A percentile compares a stretch with the other conserved stretches of the same genome.
Evolutionary conservation across 2,329 filamentous ascomycete genomes (phyloP).

Genomic region (Calonectria henricotiae): DNA sequence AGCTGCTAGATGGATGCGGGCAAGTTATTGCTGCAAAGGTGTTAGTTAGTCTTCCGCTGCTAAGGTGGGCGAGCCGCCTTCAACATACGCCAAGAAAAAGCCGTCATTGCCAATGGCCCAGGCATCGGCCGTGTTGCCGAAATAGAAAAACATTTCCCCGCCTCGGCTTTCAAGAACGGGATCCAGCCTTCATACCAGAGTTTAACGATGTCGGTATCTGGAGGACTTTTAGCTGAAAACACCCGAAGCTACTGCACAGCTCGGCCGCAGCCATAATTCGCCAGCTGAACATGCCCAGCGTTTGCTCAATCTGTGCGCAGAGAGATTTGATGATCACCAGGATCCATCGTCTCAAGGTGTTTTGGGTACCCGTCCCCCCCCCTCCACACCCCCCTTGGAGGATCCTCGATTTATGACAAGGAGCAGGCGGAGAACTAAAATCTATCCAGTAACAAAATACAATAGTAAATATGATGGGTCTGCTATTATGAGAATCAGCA

Average conservation of each 20-base stretch:
- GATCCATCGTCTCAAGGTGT: not conserved
- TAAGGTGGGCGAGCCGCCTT: not conserved
- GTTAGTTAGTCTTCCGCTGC: constrained; percentile 7
- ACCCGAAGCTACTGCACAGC: constrained; percentile 1
- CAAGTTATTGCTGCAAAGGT: constrained; percentile 29
- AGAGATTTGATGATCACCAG: not conserved
- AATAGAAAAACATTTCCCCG: constrained; percentile 36
- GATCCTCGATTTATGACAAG: not conserved
- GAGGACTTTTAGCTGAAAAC: constrained; percentile 14
- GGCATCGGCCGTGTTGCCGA: constrained; percentile 32
- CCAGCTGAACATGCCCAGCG: constrained; percentile 7
- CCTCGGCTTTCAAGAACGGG: too few relatives aligned
- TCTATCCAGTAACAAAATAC: too few relatives aligned
- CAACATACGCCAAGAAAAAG: constrained; percentile 36
- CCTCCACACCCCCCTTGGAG: not conserved
- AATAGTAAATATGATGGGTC: too few relatives aligned
- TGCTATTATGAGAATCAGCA: too few relatives aligned
- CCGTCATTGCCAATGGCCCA: constrained; percentile 39
- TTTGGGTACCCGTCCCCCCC: not conserved
- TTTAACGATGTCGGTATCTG: constrained; percentile 5
- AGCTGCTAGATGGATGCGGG: constrained; percentile 33
- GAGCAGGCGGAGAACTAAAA: too few relatives aligned
- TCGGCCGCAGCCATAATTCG: constrained; percentile 1
- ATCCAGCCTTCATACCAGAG: not conserved
- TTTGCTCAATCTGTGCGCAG: not conserved